Evolutionary conservation across 306 rosid genomes (phyloP).

Genomic region (Corylus heterophylla): DNA sequence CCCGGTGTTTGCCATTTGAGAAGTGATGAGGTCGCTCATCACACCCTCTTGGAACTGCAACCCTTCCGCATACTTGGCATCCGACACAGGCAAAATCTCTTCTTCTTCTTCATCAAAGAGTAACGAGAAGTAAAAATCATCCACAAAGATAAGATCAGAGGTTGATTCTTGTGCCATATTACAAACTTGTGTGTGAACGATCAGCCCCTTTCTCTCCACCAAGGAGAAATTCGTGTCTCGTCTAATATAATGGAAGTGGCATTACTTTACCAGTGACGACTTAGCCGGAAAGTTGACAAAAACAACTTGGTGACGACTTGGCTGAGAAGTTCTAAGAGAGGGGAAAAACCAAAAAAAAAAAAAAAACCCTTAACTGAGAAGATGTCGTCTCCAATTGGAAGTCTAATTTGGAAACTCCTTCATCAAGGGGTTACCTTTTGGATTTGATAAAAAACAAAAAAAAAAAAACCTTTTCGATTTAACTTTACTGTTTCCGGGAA

Average conservation of each 20-base stretch:
- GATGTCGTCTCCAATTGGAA: background rate
- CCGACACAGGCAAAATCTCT: constrained; percentile 22
- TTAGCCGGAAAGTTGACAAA: too few relatives aligned
- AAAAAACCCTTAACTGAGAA: background rate
- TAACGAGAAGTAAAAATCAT: constrained; percentile 39
- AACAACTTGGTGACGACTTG: background rate
- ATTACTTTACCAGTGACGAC: background rate
- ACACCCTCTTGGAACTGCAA: constrained; percentile 57
- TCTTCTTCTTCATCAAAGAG: constrained; percentile 26
- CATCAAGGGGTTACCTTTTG: background rate
- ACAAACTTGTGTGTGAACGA: background rate
- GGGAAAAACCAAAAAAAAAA: background rate
- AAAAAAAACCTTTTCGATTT: too few relatives aligned
- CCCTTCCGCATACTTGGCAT: constrained; percentile 41
- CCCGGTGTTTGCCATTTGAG: background rate
- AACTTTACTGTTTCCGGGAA: too few relatives aligned
- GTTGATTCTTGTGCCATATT: constrained; percentile 30
- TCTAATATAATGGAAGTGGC: background rate
- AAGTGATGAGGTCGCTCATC: constrained; percentile 22
- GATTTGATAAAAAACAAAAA: background rate
- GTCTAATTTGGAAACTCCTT: background rate
- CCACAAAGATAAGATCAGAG: constrained; percentile 14
- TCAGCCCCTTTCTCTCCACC: background rate
- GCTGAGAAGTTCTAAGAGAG: background rate
- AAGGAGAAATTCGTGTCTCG: background rate